Evolutionary conservation across 768 basidiomycete genomes (phyloP), one percentile per base, ranked within the genome.

Genomic region (Kwoniella newhampshirensis): DNA sequence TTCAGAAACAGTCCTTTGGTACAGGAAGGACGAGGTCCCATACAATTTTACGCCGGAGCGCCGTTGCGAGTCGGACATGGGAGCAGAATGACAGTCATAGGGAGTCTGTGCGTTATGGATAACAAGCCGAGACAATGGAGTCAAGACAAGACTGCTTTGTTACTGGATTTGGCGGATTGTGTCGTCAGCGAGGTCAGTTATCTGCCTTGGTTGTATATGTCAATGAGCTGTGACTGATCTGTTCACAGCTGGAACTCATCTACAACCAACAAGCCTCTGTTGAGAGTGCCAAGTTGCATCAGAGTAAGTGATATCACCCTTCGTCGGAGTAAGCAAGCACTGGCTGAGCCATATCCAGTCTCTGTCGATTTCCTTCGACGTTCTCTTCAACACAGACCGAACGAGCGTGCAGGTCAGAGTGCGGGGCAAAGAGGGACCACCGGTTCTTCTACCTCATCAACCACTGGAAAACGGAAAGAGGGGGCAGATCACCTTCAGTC

Each of bases 351-450:
- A 47, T 13, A 11, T 39, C 26, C 47, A 70, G 73, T 71, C 13
- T 71, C 74, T 9, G 74, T 75, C 20, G 68, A 75, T 26, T 75
- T 75, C 52, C 57, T 73, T 3, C 67, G 74, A n/a, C 66, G 70
- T 9, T 71, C 71, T 0, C 48, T 75, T 35, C 65, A 72, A 50
- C 60, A 62, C 21, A 63, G 70, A 36, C 71, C 70, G 2, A 52
- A 42, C 8, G 67, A 64, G 28, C 50, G 57, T n/a, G 59, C 63
- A 11, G 59, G 60, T 15, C 54, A 57, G 43, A 54, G 48, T 25
- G 39, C 20, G 13, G 25, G 42, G 11, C 8, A 37, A 1, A 51
- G 23, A 5, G 42, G 9, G 7, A 35, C 59, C 5, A 32, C 23
- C 8, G 43, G 28, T 15, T 39, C 62, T 3, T 58, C 59, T 7